Evolutionary conservation across 2,329 filamentous ascomycete genomes (phyloP).

Genomic region (Zymoseptoria tritici): DNA sequence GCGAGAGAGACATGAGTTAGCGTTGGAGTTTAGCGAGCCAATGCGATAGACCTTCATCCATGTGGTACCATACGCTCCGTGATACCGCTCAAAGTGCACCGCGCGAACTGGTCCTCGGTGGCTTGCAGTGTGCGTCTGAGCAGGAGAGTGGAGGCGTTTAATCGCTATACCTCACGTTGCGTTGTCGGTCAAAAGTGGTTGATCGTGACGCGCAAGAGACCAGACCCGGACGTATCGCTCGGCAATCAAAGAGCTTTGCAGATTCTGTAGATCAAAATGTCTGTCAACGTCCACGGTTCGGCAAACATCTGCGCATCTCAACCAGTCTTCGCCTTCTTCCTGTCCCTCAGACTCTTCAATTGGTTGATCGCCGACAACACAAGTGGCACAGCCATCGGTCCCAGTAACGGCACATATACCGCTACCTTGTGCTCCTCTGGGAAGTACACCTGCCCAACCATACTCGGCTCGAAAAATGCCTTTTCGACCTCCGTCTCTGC

Average conservation of each 20-base stretch:
- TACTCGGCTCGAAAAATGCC: constrained; percentile 97
- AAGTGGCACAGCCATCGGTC: constrained; percentile 83
- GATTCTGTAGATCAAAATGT: too few species aligned
- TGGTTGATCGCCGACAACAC: constrained; percentile 79
- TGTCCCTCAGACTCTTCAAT: constrained; percentile 39
- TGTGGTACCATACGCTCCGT: too few species aligned
- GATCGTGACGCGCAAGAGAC: too few species aligned
- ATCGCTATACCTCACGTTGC: too few species aligned
- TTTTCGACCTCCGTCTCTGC: constrained; percentile 85
- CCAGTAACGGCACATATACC: constrained; percentile 85
- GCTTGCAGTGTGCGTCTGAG: too few species aligned
- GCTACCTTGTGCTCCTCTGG: constrained; percentile 97
- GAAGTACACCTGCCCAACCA: constrained; percentile 98
- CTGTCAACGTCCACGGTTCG: neutral
- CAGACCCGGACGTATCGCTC: too few species aligned
- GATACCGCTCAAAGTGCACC: too few species aligned
- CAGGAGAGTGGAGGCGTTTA: too few species aligned
- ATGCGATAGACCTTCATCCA: neutral
- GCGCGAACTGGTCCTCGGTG: too few species aligned
- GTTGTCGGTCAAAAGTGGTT: too few species aligned
- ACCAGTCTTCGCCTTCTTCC: constrained; percentile 7
- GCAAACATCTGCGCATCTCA: neutral
- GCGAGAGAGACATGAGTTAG: neutral
- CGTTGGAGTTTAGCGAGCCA: neutral
- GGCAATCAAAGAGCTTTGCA: too few species aligned